Evolutionary conservation across 768 basidiomycete genomes (phyloP).

Genomic region (Brasilioporus rufonigricans): DNA sequence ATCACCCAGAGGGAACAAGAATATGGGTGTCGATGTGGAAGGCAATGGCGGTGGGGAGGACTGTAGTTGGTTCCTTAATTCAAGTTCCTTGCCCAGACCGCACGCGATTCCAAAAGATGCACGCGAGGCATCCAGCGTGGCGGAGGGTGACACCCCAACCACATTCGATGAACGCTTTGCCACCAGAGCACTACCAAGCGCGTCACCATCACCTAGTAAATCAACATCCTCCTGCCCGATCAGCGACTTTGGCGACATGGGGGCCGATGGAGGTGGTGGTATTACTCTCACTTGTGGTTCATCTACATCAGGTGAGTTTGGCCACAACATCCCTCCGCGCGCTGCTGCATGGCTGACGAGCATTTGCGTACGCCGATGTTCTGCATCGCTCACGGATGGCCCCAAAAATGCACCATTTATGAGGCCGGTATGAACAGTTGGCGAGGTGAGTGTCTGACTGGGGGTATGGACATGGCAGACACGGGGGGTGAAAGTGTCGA

Average conservation of each 20-base stretch:
- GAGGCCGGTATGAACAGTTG: conserved; percentile 14
- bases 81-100: conserved; percentile 1
- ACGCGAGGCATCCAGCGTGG: neutral
- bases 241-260: neutral
- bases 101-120: conserved; percentile 3
- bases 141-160: neutral
- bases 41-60: conserved; percentile 17
- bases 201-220: conserved; percentile 17
- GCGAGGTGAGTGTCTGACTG: conserved; percentile 13
- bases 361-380: conserved; percentile 56
- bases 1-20: conserved; percentile 10
- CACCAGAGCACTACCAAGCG: neutral
- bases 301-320: conserved; percentile 21
- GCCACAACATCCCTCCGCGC: conserved; percentile 40
- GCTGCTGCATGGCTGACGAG: conserved; percentile 58
- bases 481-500: conserved; percentile 15
- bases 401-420: conserved; percentile 7
- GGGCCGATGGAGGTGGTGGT: conserved; percentile 24
- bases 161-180: neutral
- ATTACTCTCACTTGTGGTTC: conserved; percentile 28
- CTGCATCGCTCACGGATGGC: conserved; percentile 36
- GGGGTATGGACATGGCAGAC: conserved; percentile 19
- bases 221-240: conserved; percentile 8
- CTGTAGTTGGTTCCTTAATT: conserved; percentile 8
- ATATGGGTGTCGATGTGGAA: conserved; percentile 16